Conservation (phyloP, 192 early-diverging fungal genomes). For the Tieghemiomyces parasiticus region DNA sequence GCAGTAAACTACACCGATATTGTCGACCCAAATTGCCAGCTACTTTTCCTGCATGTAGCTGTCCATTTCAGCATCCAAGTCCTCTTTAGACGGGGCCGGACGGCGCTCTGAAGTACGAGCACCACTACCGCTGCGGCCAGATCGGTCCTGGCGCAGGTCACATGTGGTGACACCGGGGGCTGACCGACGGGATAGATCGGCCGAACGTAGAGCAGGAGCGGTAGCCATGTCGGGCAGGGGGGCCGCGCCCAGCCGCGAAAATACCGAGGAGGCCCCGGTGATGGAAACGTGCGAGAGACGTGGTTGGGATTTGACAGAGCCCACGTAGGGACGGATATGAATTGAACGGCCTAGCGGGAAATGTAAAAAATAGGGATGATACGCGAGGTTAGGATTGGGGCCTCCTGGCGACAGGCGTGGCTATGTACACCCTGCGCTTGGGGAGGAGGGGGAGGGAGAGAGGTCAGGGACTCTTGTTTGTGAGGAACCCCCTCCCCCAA, state of each 20-base stretch:
- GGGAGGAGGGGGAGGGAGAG: background rate
- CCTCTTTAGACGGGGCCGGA: background rate
- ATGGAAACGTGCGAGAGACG: background rate
- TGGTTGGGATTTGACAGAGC: background rate
- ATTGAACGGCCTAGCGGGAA: background rate
- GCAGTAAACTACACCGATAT: no score
- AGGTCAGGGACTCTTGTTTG: background rate
- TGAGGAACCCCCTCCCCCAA: no score
- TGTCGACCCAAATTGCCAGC: no score
- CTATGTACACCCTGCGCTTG: background rate
- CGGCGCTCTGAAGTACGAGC: background rate
- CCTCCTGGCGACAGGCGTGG: background rate
- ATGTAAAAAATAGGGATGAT: background rate
- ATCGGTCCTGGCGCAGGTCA: background rate
- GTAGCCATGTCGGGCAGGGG: background rate
- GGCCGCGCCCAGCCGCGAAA: background rate
- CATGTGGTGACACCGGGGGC: background rate
- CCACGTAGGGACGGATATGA: background rate
- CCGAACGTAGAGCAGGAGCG: background rate
- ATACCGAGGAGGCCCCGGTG: background rate
- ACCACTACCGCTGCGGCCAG: background rate
- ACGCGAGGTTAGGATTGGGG: background rate
- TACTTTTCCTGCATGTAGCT: background rate
- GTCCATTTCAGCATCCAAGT: background rate
- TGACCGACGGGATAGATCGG: background rate